Conservation (phyloP, 1,139 yeast genomes). For the Blastobotrys proliferans region DNA sequence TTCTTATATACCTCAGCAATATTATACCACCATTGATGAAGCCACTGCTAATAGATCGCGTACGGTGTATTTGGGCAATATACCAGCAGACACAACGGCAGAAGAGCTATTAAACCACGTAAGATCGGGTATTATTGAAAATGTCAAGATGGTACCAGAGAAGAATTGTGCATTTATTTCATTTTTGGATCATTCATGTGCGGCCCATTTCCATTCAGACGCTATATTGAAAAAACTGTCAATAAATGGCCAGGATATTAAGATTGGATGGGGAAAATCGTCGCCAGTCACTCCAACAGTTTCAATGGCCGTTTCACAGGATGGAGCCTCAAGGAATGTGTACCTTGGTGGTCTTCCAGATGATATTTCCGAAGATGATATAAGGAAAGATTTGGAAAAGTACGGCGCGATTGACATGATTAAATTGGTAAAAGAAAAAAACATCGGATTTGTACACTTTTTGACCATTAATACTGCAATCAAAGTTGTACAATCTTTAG, state of each 20-base stretch:
- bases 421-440: conserved; percentile 68
- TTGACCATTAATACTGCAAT: conserved; percentile 79
- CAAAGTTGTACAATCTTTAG: conserved; percentile 67
- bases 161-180: conserved; percentile 45
- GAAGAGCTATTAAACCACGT: conserved; percentile 85
- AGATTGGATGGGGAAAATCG: conserved; percentile 67
- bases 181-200: conserved; percentile 43
- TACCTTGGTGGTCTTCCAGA: conserved; percentile 70
- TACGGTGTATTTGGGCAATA: conserved; percentile 86
- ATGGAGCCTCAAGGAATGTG: conserved; percentile 89
- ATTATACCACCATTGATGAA: conserved; percentile 15
- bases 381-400: conserved; percentile 57
- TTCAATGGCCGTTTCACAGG: conserved; percentile 68
- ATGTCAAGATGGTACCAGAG: conserved; percentile 50
- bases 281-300: conserved; percentile 65
- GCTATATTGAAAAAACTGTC: conserved; percentile 42
- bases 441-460: conserved; percentile 76
- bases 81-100: conserved; percentile 77
- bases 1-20: conserved; percentile 20
- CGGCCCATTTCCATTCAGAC: conserved; percentile 51
- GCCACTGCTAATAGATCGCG: conserved; percentile 39
- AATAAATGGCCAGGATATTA: conserved; percentile 44
- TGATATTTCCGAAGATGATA: conserved; percentile 55
- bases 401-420: conserved; percentile 83
- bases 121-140: conserved; percentile 85